Evolutionary conservation across 768 basidiomycete genomes (phyloP), one percentile per base, ranked within the genome.

Genomic region (Tephrocybe sp.): DNA sequence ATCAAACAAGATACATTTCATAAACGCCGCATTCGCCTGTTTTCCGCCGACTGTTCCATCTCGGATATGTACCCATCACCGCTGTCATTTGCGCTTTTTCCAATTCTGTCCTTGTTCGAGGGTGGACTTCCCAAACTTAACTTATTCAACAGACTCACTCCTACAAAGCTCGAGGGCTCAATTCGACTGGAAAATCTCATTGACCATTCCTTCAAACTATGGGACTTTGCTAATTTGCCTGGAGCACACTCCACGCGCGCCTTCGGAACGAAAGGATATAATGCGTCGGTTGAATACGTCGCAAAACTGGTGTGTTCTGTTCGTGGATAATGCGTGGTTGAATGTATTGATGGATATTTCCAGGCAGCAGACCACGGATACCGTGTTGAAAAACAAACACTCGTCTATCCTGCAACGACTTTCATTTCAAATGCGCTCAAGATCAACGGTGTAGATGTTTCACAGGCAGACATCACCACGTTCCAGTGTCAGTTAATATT

Each of bases 251-350:
- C 62, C 2, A 69, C 62, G 14, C 64, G 68, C 21, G 61, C 60
- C 14, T 68, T 68, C 33, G 68, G 65, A 17, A 63, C 62, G 14
- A 53, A 43, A n/a, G 66, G 64, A 12, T 66, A 68, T 48, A 67
- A 67, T 50, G 61, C 65, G 28, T 65, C 64, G 17, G 57, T 65
- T 28, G 50, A 56, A 14, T 69, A 69, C 51, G 61, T 69, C 53
- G 64, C 65, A 50, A 52, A 51, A 18, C 42, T 59, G 20, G 59
- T 69, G 26, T 25, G 54, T 38, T 12, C 37, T 34, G 20, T 18
- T 38, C 32, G n/a, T n/a, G n/a, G n/a, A n/a, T n/a, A n/a, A n/a
- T n/a, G n/a, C n/a, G n/a, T 43, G 21, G 10, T 17, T 18, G 26
- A 45, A 18, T 14, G 17, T 30, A 34, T 6, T 3, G 15, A 17